phyloP scores from a whole-genome alignment of 1,139 yeast species.

The Taphrina wiesneri region DNA sequence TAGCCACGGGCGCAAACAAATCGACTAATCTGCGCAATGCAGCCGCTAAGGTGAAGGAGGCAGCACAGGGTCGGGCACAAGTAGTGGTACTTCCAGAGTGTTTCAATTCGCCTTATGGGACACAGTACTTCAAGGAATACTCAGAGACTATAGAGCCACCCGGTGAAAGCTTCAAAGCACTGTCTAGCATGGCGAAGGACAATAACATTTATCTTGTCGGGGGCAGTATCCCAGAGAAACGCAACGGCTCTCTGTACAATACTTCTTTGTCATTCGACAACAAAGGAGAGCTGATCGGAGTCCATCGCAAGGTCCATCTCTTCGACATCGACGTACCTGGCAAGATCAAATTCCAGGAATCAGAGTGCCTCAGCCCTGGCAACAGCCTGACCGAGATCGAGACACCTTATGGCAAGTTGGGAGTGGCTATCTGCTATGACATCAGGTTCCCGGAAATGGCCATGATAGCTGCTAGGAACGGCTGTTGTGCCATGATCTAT shows the following conservation, averaged over 20 bases:
- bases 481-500: slow-evolving; percentile 84
- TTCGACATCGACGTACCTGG: slow-evolving; percentile 91
- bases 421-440: slow-evolving; percentile 91
- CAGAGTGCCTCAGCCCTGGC: slow-evolving; percentile 73
- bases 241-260: slow-evolving; percentile 65
- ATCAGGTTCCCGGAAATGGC: slow-evolving; percentile 91
- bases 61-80: slow-evolving; percentile 52
- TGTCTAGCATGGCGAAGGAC: slow-evolving; percentile 64
- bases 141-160: slow-evolving; percentile 66
- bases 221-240: slow-evolving; percentile 86
- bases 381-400: slow-evolving; percentile 73
- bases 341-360: slow-evolving; percentile 83
- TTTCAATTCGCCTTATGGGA: slow-evolving; percentile 93
- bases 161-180: slow-evolving; percentile 66
- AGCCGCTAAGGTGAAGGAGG: slow-evolving; percentile 56
- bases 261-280: slow-evolving; percentile 77
- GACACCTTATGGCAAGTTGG: slow-evolving; percentile 72
- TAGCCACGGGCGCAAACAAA: slow-evolving; percentile 72
- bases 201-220: slow-evolving; percentile 66
- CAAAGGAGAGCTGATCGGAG: slow-evolving; percentile 71
- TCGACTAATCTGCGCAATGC: slow-evolving; percentile 62
- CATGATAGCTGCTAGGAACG: slow-evolving; percentile 68
- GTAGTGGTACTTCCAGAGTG: slow-evolving; percentile 81
- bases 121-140: slow-evolving; percentile 77
- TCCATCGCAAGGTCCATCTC: slow-evolving; percentile 83